These are phyloP conservation scores for Rubus parviflorus DNA, from an alignment of 306 rosid species.

Conservation along the genomic window DNA sequence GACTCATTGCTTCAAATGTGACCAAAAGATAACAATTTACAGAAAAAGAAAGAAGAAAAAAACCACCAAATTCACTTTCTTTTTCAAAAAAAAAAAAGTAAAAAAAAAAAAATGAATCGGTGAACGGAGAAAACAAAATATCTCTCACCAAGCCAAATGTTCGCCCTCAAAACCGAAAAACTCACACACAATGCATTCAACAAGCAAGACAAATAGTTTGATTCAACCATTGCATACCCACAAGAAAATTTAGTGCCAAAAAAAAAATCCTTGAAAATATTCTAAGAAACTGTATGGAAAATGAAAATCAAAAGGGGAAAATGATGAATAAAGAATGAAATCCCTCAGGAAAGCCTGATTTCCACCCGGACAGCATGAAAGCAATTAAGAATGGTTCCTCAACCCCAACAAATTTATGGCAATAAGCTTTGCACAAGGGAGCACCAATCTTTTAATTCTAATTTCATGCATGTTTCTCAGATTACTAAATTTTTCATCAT, in stretches of 20 bases:
- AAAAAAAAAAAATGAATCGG: too few relatives aligned
- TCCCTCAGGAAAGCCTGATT: constrained; percentile 29
- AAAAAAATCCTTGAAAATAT: too few relatives aligned
- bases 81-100: too few relatives aligned
- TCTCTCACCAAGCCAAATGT: too few relatives aligned
- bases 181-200: not conserved
- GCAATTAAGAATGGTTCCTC: constrained; percentile 25
- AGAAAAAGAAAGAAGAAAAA: too few relatives aligned
- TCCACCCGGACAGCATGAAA: constrained; percentile 27
- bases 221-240: not conserved
- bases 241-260: too few relatives aligned
- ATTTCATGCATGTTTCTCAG: constrained; percentile 5
- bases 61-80: not conserved
- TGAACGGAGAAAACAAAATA: too few relatives aligned
- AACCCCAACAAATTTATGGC: constrained; percentile 17
- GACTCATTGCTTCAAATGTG: too few relatives aligned
- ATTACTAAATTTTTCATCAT: constrained; percentile 38
- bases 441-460: constrained; percentile 18
- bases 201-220: not conserved
- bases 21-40: too few relatives aligned
- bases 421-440: constrained; percentile 10
- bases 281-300: too few relatives aligned
- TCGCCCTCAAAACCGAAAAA: too few relatives aligned
- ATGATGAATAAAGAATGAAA: not conserved
- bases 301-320: not conserved